Conservation (phyloP, 495 filamentous ascomycete genomes). For the Podospora australis region DNA sequence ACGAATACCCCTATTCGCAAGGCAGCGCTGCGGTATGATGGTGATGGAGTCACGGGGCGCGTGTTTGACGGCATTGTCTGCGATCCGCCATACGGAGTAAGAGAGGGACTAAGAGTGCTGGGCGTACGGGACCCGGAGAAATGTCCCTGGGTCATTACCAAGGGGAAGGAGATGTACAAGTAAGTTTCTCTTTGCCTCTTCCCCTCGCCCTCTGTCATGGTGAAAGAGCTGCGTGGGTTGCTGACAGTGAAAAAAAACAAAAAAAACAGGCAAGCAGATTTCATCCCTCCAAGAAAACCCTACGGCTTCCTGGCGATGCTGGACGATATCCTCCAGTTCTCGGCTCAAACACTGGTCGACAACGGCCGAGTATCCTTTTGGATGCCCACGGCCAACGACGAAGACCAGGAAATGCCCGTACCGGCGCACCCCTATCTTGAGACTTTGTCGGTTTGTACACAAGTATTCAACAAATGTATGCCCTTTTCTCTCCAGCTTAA, state of each 20-base stretch:
- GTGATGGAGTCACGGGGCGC: conserved; percentile 30
- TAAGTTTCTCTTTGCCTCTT: conserved; percentile 36
- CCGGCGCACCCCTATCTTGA: conserved; percentile 73
- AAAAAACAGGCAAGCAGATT: conserved; percentile 57
- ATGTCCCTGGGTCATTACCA: conserved; percentile 53
- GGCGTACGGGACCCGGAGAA: conserved; percentile 64
- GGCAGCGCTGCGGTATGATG: conserved; percentile 9
- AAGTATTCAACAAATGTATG: conserved; percentile 81
- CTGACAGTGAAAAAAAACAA: not conserved
- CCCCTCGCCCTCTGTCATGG: too few species aligned
- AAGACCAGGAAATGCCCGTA: conserved; percentile 61
- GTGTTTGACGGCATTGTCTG: conserved; percentile 90
- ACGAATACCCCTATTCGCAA: conserved; percentile 76
- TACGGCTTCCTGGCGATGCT: conserved; percentile 89
- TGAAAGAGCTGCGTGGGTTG: too few species aligned
- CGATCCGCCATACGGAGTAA: conserved; percentile 95
- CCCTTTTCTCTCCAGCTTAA: not conserved
- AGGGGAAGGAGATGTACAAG: conserved; percentile 66
- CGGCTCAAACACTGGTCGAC: conserved; percentile 70
- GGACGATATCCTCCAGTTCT: conserved; percentile 80
- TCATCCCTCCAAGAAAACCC: conserved; percentile 80
- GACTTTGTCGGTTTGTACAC: conserved; percentile 71
- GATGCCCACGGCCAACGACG: conserved; percentile 92
- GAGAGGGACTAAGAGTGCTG: conserved; percentile 84
- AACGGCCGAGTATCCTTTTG: conserved; percentile 81